Evolutionary conservation across 2,329 filamentous ascomycete species (phyloP), one percentile per base, ranked within the genome.

Genomic region (Hymenotorrendiella dingleyae): DNA sequence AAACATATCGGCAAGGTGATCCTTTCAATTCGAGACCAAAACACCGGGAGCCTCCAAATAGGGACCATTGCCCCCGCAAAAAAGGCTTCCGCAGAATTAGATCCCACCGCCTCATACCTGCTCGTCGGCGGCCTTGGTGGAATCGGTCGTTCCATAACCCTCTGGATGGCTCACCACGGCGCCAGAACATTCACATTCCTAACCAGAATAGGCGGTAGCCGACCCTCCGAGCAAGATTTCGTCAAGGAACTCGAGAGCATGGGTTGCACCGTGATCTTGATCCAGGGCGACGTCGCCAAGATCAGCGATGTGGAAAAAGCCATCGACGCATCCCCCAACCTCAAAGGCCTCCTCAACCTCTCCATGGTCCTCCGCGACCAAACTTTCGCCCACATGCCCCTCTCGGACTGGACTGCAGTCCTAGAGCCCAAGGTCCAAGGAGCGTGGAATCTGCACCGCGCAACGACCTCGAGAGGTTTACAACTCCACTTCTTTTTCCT

Each of bases 101-200:
- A 17, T 39, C 42, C 11, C 11, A 7, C n/a, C 34, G 40, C 16
- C 21, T 27, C 17, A 36, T 69, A 67, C 42, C 36, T 69, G 2
- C 40, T 68, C 0, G 50, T 59, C 3, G 66, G 66, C n/a, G 66
- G 65, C 2, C 52, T 67, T 16, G 66, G 66, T 16, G 65, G 64
- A 6, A 39, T 69, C 0, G 65, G 66, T 4, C 55, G 58, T 19
- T 37, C 50, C 1, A 46, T 68, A 1, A 55, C 63, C 2, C 51
- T 42, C 1, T 66, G 62, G 60, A 55, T 68, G 49, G 58, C 58
- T 5, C 49, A 58, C 17, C 52, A 53, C 4, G 64, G 64, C 1
- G 66, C 64, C 4, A 53, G 56, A 0, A 48, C 64, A 35, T 28
- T 69, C 1, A 54, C 65, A 2, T 60, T 63, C 22, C 47, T 68